Percentiles rank a stretch among this genome's conserved stretches.
Conservation (phyloP, 768 basidiomycete species). For the Kwoniella sp. region DNA sequence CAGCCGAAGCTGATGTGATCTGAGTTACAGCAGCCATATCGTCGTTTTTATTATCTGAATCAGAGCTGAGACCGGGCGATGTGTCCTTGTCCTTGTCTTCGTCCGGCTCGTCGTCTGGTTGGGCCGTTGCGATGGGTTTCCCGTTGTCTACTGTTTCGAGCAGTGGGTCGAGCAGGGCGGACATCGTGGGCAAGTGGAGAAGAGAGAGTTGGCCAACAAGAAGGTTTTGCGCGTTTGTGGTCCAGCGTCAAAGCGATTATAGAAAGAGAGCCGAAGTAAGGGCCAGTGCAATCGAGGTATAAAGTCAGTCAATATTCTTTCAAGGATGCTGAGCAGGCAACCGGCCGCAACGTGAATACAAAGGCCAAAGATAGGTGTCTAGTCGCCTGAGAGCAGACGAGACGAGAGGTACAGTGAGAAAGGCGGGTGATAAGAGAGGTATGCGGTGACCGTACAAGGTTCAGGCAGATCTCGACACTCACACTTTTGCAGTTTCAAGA, state of each 20-base stretch:
- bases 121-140: neutral
- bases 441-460: neutral
- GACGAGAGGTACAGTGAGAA: neutral
- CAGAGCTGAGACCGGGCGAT: neutral
- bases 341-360: too few relatives aligned
- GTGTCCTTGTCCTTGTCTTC: neutral
- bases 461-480: neutral
- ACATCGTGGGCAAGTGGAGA: neutral
- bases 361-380: too few relatives aligned
- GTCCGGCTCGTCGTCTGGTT: neutral
- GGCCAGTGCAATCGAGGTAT: too few relatives aligned
- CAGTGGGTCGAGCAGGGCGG: neutral
- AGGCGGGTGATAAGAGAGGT: neutral
- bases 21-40: neutral
- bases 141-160: neutral
- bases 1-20: constrained; percentile 18
- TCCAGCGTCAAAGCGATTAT: neutral
- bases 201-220: too few relatives aligned
- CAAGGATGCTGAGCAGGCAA: too few relatives aligned
- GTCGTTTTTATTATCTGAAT: neutral
- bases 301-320: too few relatives aligned
- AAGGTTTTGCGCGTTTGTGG: neutral
- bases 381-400: too few relatives aligned
- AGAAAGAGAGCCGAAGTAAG: too few relatives aligned
- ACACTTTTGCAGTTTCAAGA: too few relatives aligned